These are phyloP conservation scores for Ailanthus altissimus DNA, from an alignment of 345 rosid species.

Conservation along the genomic window DNA sequence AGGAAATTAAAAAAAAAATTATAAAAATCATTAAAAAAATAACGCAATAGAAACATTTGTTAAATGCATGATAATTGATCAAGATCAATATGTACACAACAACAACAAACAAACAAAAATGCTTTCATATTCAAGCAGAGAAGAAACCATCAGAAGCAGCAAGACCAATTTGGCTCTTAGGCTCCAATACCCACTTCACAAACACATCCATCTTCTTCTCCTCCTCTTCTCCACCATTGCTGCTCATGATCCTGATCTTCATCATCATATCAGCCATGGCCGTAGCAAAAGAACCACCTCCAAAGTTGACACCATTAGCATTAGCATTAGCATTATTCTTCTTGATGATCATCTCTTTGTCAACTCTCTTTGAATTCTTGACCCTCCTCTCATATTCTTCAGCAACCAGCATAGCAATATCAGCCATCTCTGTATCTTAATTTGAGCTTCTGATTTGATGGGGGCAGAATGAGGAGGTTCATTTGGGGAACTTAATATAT, in stretches of 20 bases:
- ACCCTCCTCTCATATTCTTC: constrained; percentile 64
- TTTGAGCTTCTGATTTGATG: neutral
- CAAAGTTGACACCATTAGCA: neutral
- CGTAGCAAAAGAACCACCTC: too few species aligned
- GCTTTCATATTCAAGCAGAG: constrained; percentile 34
- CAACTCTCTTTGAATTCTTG: constrained; percentile 27
- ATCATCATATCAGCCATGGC: constrained; percentile 16
- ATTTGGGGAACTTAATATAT: neutral
- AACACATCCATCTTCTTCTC: neutral
- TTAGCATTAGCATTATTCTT: neutral
- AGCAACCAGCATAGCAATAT: constrained; percentile 61
- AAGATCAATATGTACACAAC: neutral
- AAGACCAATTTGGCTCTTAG: constrained; percentile 35
- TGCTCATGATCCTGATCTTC: constrained; percentile 9
- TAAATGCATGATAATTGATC: neutral
- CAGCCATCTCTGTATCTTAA: constrained; percentile 38
- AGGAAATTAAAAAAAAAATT: too few species aligned
- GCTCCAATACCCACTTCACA: constrained; percentile 33
- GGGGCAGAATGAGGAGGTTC: neutral
- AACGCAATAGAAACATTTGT: too few species aligned
- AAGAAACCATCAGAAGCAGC: constrained; percentile 53
- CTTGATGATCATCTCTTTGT: neutral
- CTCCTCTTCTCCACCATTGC: neutral
- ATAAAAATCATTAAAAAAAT: too few species aligned
- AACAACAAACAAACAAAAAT: neutral